phyloP scores from a whole-genome alignment of 2,329 filamentous ascomycete species.

The Trichoderma simmonsii region DNA sequence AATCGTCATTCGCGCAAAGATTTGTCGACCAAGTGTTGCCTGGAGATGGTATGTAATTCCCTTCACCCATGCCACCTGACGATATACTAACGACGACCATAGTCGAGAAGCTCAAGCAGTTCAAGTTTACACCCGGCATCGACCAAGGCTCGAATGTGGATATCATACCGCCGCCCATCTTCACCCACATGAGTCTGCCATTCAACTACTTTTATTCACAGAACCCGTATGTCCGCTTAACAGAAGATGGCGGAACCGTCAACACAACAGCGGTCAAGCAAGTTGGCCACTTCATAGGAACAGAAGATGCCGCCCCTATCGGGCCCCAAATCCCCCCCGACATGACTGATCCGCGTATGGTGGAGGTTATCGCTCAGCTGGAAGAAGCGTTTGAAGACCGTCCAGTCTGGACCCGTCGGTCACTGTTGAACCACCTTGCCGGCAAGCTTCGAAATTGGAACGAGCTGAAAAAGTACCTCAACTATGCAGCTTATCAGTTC shows the following conservation, averaged over 20 bases:
- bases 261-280: conserved; percentile 60
- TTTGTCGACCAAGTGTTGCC: conserved; percentile 70
- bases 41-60: conserved; percentile 57
- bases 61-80: not conserved
- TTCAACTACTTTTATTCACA: conserved; percentile 83
- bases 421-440: conserved; percentile 69
- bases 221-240: conserved; percentile 71
- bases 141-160: conserved; percentile 60
- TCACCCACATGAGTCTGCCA: conserved; percentile 69
- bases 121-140: conserved; percentile 63
- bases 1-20: conserved; percentile 66
- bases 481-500: conserved; percentile 89
- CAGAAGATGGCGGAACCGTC: conserved; percentile 53
- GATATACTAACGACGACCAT: conserved; percentile 23
- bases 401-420: conserved; percentile 83
- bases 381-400: conserved; percentile 65
- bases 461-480: conserved; percentile 69
- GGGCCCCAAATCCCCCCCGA: conserved; percentile 61
- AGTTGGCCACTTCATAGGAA: conserved; percentile 55
- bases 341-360: conserved; percentile 58
- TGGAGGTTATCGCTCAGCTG: conserved; percentile 62
- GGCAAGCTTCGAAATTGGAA: conserved; percentile 50
- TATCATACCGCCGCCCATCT: conserved; percentile 75
- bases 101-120: conserved; percentile 54
- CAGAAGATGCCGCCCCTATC: conserved; percentile 58